A percentile compares a stretch with the other conserved stretches of the same genome.
Evolutionary conservation across 768 basidiomycete genomes (phyloP).

Genomic region (Lactarius akahatsu): DNA sequence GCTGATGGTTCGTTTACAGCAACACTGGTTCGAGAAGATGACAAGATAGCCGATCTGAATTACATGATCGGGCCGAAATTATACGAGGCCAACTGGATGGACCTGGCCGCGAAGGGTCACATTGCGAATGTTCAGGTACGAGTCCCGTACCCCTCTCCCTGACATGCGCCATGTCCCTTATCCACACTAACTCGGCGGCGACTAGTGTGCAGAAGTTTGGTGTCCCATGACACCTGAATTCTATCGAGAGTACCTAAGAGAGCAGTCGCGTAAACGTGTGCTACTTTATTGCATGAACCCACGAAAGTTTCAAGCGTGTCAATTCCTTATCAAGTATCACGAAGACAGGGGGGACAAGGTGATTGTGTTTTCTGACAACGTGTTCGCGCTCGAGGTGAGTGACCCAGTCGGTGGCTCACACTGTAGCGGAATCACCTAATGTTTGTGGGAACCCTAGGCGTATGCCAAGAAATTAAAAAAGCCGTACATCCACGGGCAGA

Average conservation of each 20-base stretch:
- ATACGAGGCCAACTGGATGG: constrained; percentile 99
- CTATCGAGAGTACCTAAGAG: constrained; percentile 93
- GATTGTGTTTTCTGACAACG: constrained; percentile 99
- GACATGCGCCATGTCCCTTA: constrained; percentile 11
- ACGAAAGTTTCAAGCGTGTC: constrained; percentile 98
- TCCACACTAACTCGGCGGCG: constrained; percentile 15
- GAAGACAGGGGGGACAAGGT: constrained; percentile 98
- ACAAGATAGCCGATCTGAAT: constrained; percentile 97
- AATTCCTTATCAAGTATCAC: constrained; percentile 97
- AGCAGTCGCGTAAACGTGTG: constrained; percentile 91
- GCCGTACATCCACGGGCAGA: constrained; percentile 94
- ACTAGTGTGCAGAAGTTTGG: constrained; percentile 98
- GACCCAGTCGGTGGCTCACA: not conserved
- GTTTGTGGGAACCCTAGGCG: constrained; percentile 45
- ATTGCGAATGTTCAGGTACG: constrained; percentile 99
- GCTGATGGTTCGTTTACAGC: constrained; percentile 47
- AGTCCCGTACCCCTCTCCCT: constrained; percentile 18
- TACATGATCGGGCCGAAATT: constrained; percentile 99
- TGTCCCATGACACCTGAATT: constrained; percentile 99
- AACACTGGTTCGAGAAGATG: constrained; percentile 97
- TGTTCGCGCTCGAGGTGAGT: constrained; percentile 89
- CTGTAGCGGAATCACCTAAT: not conserved
- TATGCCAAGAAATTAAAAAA: constrained; percentile 94
- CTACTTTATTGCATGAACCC: constrained; percentile 99
- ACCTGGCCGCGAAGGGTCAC: constrained; percentile 97